Percentiles rank a stretch among this genome's conserved stretches.
Evolutionary conservation across 129 eudicot species (phyloP).

Genomic region (Helichrysum umbraculigerum): DNA sequence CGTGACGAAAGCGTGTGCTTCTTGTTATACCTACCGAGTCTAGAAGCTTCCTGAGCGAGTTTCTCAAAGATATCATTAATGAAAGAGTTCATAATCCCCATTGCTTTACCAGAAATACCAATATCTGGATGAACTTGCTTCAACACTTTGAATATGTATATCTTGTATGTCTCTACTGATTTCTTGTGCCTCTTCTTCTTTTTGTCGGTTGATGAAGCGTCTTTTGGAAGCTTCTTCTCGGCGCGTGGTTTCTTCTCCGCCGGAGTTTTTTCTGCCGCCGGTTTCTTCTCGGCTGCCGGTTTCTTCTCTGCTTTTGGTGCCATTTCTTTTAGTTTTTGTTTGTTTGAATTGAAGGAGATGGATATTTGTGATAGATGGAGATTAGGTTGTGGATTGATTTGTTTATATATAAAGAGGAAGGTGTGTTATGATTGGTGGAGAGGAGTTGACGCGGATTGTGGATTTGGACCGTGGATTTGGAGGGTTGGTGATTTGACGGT

Average conservation of each 20-base stretch:
- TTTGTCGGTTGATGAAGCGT: constrained; percentile 36
- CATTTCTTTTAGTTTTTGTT: constrained; percentile 15
- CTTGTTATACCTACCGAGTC: constrained; percentile 35
- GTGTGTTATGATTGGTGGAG: constrained; percentile 31
- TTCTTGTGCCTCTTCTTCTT: constrained; percentile 37
- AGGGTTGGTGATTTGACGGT: constrained; percentile 25
- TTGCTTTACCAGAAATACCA: constrained; percentile 27
- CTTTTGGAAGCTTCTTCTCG: constrained; percentile 59
- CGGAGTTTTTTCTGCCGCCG: constrained; percentile 54
- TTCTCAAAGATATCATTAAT: constrained; percentile 36
- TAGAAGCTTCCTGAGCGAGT: constrained; percentile 31
- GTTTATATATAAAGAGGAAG: constrained; percentile 16
- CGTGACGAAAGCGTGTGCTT: constrained; percentile 18
- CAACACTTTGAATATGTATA: constrained; percentile 35
- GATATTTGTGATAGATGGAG: background rate
- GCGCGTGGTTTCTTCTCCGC: constrained; percentile 50
- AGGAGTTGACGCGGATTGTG: constrained; percentile 27
- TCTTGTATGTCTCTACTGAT: constrained; percentile 35
- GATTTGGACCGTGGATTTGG: constrained; percentile 24
- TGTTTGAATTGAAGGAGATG: background rate
- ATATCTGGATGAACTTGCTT: constrained; percentile 38
- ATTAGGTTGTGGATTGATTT: background rate
- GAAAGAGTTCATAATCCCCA: constrained; percentile 36
- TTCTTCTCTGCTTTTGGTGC: constrained; percentile 68
- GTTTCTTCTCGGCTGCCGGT: constrained; percentile 58